phyloP scores from a whole-genome alignment of 2,329 filamentous ascomycete species.

The Colletotrichum plurivorum region DNA sequence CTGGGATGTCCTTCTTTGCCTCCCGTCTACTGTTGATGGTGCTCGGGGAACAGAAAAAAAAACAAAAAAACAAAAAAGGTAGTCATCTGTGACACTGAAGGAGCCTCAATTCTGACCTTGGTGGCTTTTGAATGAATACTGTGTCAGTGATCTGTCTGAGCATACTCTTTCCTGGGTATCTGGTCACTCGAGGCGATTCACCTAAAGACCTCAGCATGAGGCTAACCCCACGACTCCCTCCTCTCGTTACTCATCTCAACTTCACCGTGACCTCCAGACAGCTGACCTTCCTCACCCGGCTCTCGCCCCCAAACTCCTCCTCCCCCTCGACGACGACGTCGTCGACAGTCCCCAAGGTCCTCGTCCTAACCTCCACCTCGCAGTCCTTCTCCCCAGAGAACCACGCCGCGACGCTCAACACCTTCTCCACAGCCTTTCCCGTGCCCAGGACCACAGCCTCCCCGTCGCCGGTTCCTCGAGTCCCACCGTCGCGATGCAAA shows the following conservation, averaged over 20 bases:
- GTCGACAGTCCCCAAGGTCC: constrained; percentile 76
- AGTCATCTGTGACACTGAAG: no score
- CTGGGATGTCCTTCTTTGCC: no score
- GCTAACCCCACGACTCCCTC: no score
- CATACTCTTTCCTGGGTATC: no score
- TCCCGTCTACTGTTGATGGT: no score
- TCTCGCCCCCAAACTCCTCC: constrained; percentile 50
- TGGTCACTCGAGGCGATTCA: no score
- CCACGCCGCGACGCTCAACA: constrained; percentile 73
- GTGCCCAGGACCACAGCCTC: constrained; percentile 74
- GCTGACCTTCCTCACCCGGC: constrained; percentile 64
- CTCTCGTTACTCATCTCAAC: constrained; percentile 52
- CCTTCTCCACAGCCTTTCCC: constrained; percentile 76
- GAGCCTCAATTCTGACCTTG: no score
- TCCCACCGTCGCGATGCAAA: constrained; percentile 52
- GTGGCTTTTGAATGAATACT: no score
- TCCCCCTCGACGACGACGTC: constrained; percentile 68
- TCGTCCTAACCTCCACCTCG: constrained; percentile 71
- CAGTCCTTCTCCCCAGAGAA: constrained; percentile 75
- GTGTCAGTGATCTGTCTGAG: no score
- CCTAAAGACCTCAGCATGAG: no score
- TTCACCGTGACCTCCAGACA: constrained; percentile 64
- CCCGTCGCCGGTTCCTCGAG: constrained; percentile 46
- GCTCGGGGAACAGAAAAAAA: no score
- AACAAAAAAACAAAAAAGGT: no score